Conservation (phyloP, 805 yeast species). For the Metschnikowia cerradonensis region DNA sequence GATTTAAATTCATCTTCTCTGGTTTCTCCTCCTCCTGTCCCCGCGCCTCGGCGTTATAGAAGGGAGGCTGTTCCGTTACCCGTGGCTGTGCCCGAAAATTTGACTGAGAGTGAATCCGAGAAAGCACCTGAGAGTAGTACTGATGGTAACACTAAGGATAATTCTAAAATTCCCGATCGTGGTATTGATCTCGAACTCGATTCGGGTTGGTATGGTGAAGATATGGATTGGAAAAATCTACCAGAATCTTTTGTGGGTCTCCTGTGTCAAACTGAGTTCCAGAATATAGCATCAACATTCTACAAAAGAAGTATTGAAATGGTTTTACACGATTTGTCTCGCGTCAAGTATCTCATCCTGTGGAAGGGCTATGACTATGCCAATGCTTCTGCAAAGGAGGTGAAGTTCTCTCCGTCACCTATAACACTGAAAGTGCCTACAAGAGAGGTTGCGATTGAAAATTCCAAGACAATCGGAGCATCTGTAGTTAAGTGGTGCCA, state of each 20-base stretch:
- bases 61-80: conserved; percentile 18
- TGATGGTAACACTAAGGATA: no score
- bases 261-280: no score
- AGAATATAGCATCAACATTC: no score
- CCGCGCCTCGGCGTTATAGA: conserved; percentile 24
- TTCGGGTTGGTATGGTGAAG: conserved; percentile 42
- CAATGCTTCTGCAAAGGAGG: conserved; percentile 25
- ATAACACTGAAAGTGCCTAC: conserved; percentile 24
- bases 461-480: conserved; percentile 31
- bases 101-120: no score
- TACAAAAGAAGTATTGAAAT: conserved; percentile 7
- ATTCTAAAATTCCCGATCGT: no score
- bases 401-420: conserved; percentile 44
- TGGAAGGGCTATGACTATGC: conserved; percentile 34
- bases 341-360: conserved; percentile 27
- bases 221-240: no score
- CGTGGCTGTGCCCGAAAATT: conserved; percentile 20
- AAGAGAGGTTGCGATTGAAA: conserved; percentile 26
- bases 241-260: no score
- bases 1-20: conserved; percentile 27
- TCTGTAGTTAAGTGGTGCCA: conserved; percentile 15
- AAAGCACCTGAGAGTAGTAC: no score
- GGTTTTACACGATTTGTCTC: conserved; percentile 42
- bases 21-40: conserved; percentile 31
- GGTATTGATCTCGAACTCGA: conserved; percentile 38